Evolutionary conservation across 257 asterid species (phyloP), one percentile per base, ranked within the genome.

Genomic region (Henckelia pumila): DNA sequence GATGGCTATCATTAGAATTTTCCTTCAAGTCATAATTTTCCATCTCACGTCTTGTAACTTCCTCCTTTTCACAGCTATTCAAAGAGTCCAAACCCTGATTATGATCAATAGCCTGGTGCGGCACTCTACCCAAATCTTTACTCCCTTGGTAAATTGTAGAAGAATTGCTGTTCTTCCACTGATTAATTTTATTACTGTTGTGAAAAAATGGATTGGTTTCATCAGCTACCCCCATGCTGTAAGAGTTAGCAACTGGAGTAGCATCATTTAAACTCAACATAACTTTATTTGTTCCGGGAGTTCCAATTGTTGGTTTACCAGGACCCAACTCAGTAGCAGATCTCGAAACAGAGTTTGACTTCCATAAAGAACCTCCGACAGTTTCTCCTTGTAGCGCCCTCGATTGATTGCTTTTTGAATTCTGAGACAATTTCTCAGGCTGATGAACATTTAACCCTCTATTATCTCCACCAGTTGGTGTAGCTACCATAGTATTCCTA

Each of bases 1-100:
- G 86, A 60, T 81, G 83, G 82, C 87, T 86, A 49, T 84, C 96
- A 73, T 68, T 84, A 64, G 91, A 87, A 73, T 82, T 86, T 59
- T 84, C 96, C 73, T 71, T 86, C 33, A 56, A 53, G 69, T 75
- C 80, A 78, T 64, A 75, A 60, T 67, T 85, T 59, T 84, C 91
- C 75, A 59, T 66, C 40, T 76, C 89, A 73, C 23, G 80, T 73
- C 70, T 76, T 64, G 61, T 61, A 67, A 75, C 71, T 64, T 81
- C 89, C 77, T 79, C 81, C 59, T 70, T 82, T 30, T 64, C 80
- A 57, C 58, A 61, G 73, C 71, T 57, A 44, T 71, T 71, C 55
- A 61, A n/a, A 0, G 81, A 64, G 68, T 66, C 77, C 49, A 63
- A 68, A 63, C 50, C 73, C 37, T 81, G 85, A 69, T 65, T 76